Evolutionary conservation across 2,329 filamentous ascomycete species (phyloP).

Genomic region (Harringtonia aguacate): DNA sequence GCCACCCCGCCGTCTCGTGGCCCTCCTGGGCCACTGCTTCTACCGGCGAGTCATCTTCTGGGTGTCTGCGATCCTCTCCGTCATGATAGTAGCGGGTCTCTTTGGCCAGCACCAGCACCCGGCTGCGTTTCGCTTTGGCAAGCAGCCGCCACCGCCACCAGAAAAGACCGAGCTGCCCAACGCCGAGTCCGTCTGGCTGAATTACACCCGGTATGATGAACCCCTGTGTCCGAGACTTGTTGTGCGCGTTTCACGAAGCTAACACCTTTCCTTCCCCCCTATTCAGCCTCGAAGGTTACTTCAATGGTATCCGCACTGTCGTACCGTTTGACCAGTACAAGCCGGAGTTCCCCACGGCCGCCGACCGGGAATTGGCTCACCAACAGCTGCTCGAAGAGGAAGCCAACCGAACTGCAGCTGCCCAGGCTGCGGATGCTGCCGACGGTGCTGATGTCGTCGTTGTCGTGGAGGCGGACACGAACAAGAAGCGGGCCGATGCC

Average conservation of each 20-base stretch:
- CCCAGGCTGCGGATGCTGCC: too few relatives aligned
- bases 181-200: constrained; percentile 21
- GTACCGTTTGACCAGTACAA: constrained; percentile 52
- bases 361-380: constrained; percentile 8
- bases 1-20: constrained; percentile 3
- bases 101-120: constrained; percentile 12
- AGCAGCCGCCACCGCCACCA: constrained; percentile 13
- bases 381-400: constrained; percentile 5
- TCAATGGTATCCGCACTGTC: constrained; percentile 63
- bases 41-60: constrained; percentile 43
- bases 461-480: too few relatives aligned
- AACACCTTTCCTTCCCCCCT: not conserved
- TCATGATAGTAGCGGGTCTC: constrained; percentile 14
- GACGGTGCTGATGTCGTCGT: too few relatives aligned
- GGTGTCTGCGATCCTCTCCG: constrained; percentile 24
- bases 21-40: constrained; percentile 38
- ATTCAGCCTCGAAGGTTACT: constrained; percentile 66
- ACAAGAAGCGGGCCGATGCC: not conserved
- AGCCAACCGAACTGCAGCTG: constrained; percentile 15
- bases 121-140: constrained; percentile 12
- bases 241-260: not conserved
- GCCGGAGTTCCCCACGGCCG: constrained; percentile 59
- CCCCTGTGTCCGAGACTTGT: too few relatives aligned
- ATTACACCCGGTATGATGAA: constrained; percentile 27
- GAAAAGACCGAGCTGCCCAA: constrained; percentile 18